Conservation (phyloP, 495 filamentous ascomycete species). For the Massariosphaeria phaeospora region DNA sequence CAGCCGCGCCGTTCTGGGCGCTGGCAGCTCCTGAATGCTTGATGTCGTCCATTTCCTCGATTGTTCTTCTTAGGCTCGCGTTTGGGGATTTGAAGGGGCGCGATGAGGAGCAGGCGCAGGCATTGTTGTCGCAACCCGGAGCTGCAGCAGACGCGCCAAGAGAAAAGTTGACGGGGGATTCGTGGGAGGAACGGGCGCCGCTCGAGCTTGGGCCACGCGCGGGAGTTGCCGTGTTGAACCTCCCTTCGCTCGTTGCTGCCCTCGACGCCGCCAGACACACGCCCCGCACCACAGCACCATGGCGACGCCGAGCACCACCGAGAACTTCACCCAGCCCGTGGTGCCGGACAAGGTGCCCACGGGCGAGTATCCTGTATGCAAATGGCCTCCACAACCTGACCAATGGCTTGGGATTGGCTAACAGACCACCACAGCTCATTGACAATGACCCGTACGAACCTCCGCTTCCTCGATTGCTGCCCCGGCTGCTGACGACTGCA, state of each 20-base stretch:
- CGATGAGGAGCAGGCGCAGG: not conserved
- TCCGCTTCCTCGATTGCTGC: not conserved
- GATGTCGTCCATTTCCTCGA: conserved; percentile 18
- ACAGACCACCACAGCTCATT: conserved; percentile 64
- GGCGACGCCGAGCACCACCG: conserved; percentile 9
- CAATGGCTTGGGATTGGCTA: conserved; percentile 20
- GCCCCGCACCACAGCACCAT: conserved; percentile 17
- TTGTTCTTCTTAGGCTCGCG: not conserved
- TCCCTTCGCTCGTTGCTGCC: conserved; percentile 19
- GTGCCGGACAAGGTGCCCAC: conserved; percentile 20
- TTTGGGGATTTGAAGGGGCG: not conserved
- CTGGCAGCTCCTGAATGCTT: not conserved
- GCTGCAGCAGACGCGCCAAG: conserved; percentile 10
- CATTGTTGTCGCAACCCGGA: conserved; percentile 12
- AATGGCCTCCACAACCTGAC: not conserved
- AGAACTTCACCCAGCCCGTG: not conserved
- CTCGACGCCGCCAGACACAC: conserved; percentile 8
- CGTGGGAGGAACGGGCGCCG: not conserved
- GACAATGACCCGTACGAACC: conserved; percentile 87
- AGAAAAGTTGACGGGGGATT: conserved; percentile 8
- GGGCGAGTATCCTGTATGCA: conserved; percentile 30
- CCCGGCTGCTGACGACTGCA: conserved; percentile 42
- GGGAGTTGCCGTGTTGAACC: conserved; percentile 20
- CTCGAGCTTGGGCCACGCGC: conserved; percentile 7
- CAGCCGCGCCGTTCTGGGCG: conserved; percentile 1